phyloP scores from a whole-genome alignment of 768 basidiomycete species.

The Suillus subaureus region DNA sequence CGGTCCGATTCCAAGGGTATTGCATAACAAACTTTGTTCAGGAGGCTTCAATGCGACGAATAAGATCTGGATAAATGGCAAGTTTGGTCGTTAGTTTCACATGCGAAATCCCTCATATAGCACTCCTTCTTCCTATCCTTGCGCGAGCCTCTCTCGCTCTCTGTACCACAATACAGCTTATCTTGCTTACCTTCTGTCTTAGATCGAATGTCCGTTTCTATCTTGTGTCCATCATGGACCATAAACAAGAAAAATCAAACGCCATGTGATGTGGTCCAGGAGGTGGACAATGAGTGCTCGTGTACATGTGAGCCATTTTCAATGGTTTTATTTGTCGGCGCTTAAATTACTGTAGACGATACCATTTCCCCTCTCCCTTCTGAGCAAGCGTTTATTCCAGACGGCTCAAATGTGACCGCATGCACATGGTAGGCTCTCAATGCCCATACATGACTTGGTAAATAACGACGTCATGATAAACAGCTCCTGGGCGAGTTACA shows the following conservation, averaged over 20 bases:
- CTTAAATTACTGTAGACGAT: background rate
- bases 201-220: background rate
- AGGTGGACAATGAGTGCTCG: constrained; percentile 24
- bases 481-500: constrained; percentile 34
- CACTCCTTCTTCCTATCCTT: background rate
- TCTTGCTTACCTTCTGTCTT: background rate
- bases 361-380: background rate
- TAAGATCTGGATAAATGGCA: background rate
- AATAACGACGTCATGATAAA: background rate
- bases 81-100: background rate
- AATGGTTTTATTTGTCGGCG: background rate
- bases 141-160: background rate
- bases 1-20: background rate
- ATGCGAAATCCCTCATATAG: background rate
- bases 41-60: background rate
- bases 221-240: constrained; percentile 11
- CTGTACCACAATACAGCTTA: background rate
- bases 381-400: constrained; percentile 20
- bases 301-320: constrained; percentile 16
- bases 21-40: background rate
- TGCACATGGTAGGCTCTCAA: constrained; percentile 27
- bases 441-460: background rate
- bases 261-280: constrained; percentile 22
- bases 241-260: constrained; percentile 17
- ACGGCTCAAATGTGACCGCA: constrained; percentile 14